Base-by-base conservation (phyloP, 345 rosid species). In the Limnanthes douglasii region DNA sequence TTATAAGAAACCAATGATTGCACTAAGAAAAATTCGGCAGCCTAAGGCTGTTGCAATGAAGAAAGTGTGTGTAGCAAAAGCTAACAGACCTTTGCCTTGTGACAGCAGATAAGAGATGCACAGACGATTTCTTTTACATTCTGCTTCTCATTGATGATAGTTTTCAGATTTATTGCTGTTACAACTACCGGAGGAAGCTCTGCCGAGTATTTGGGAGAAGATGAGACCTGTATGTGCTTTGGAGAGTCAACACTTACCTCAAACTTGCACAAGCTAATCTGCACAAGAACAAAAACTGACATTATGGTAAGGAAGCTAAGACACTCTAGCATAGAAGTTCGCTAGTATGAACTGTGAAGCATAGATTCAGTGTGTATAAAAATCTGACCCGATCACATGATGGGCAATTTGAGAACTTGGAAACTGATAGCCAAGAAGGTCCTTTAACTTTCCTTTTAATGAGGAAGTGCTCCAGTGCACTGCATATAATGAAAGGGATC, bases 191-290 rank as follows among this genome's bases (percentile, higher is more conserved):
- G 82, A 61, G 96, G 96, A 53, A 66, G 71, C 59, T 73, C 86
- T 13, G 34, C 18, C 31, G 49, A 48, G 24, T 38, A 60, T 58
- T 57, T 69, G 17, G 84, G 61, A 25, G 84, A 56, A 29, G 72
- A 51, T 39, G 75, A 51, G 39, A 59, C 60, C 26, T 21, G 40
- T 49, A 84, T 66, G 48, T 59, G 74, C 64, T 77, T 90, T 14
- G 93, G 70, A 48, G 66, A 70, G 42, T 72, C 79, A 47, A 77
- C 64, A 51, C 41, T 54, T 27, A 90, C 51, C 68, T 90, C 98
- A 70, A 72, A 80, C 62, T 72, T 84, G 78, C 98, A 90, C 98
- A 94, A 84, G 67, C 98, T 90, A 51, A 84, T 82, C 98, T 84
- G 64, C 40, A 6, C 39, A 60, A 46, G 39, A 44, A 41, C 26